Conservation (phyloP, 164 flowering plant species). For the Echeveria elegans region DNA sequence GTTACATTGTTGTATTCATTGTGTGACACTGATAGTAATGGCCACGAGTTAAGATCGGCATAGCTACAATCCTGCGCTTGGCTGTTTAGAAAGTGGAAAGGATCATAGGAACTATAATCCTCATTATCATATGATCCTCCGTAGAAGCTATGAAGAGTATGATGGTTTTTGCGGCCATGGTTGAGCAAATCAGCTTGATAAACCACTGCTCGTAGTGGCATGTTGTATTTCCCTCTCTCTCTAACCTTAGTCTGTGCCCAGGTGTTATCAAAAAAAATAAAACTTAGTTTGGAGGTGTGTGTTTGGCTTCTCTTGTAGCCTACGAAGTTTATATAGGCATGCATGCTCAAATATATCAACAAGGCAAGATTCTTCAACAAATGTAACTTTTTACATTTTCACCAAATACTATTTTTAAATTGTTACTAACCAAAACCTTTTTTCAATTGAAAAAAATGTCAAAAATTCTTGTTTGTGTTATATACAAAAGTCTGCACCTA, state of each 20-base stretch:
- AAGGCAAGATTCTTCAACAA: not conserved
- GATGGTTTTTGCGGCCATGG: not conserved
- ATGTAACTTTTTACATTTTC: not conserved
- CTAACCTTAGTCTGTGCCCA: not conserved
- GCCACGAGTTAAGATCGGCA: not conserved
- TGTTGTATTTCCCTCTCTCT: not conserved
- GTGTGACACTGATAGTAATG: no score
- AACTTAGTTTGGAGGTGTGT: not conserved
- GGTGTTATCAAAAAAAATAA: no score
- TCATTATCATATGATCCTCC: not conserved
- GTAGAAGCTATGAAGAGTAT: not conserved
- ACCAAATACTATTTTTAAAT: not conserved
- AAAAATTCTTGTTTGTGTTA: not conserved
- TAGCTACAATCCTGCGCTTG: not conserved
- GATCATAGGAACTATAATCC: not conserved
- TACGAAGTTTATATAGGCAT: not conserved
- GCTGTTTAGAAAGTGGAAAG: not conserved
- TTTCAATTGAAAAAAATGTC: not conserved
- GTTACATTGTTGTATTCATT: not conserved
- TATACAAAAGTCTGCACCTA: constrained; percentile 5
- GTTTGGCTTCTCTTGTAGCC: not conserved
- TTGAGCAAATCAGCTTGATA: not conserved
- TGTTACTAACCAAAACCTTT: not conserved
- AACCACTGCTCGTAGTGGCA: not conserved
- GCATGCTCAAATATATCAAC: not conserved